phyloP scores from a whole-genome alignment of 768 basidiomycete genomes.

The Leccinum broughii region DNA sequence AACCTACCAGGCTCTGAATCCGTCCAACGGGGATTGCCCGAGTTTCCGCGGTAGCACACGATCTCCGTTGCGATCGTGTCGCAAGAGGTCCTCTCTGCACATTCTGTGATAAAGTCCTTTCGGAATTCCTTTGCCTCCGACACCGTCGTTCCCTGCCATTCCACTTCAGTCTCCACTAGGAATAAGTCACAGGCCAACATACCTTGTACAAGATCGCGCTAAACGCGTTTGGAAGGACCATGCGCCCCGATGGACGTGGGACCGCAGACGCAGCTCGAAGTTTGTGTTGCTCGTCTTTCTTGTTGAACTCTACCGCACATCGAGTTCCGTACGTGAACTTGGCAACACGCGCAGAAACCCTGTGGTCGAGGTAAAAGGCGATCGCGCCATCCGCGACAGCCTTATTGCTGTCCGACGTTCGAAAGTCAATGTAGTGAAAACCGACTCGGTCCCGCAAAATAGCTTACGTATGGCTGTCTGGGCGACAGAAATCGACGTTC shows the following conservation, averaged over 20 bases:
- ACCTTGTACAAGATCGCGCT: conserved; percentile 34
- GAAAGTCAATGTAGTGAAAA: neutral
- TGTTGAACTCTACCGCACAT: conserved; percentile 32
- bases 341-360: conserved; percentile 39
- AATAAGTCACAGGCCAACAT: neutral
- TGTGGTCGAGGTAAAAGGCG: conserved; percentile 45
- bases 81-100: conserved; percentile 28
- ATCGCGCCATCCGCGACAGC: conserved; percentile 49
- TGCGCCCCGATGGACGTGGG: conserved; percentile 35
- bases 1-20: conserved; percentile 31
- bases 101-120: conserved; percentile 34
- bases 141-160: conserved; percentile 26
- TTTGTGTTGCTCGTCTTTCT: conserved; percentile 30
- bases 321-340: conserved; percentile 42
- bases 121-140: conserved; percentile 34
- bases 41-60: conserved; percentile 31
- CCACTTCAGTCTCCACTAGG: neutral
- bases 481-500: conserved; percentile 45
- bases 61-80: conserved; percentile 32
- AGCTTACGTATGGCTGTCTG: conserved; percentile 51
- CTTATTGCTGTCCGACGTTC: conserved; percentile 37
- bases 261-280: conserved; percentile 27
- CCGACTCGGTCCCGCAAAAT: conserved; percentile 7
- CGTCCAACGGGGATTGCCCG: conserved; percentile 29
- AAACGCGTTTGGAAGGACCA: conserved; percentile 34